Percentiles rank a stretch among this genome's conserved stretches.
Evolutionary conservation across 1,139 yeast species (phyloP).

Genomic region (Kurtzmaniella natalensis): DNA sequence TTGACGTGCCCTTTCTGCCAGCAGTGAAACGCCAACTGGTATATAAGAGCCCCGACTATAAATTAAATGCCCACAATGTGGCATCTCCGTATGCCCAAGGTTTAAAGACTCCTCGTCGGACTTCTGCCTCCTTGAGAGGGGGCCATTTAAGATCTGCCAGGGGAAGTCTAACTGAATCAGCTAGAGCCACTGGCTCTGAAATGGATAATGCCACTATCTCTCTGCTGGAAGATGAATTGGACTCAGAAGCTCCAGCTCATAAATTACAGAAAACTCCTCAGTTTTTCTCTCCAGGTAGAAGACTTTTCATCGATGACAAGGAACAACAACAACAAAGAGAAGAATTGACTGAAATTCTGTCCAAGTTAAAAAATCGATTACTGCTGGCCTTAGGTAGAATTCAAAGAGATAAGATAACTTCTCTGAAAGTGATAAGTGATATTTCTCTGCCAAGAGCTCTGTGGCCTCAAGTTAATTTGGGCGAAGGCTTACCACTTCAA

Average conservation of each 20-base stretch:
- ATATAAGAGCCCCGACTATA: constrained; percentile 31
- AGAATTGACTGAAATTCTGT: constrained; percentile 36
- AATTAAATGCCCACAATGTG: constrained; percentile 20
- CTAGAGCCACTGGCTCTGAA: background rate
- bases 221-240: constrained; percentile 15
- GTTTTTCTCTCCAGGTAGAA: constrained; percentile 39
- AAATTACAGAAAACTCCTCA: constrained; percentile 40
- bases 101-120: constrained; percentile 35
- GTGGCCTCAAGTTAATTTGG: constrained; percentile 4
- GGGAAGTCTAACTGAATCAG: no score
- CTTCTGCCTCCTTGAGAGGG: constrained; percentile 18
- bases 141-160: constrained; percentile 3
- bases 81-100: constrained; percentile 27
- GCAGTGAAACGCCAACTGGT: constrained; percentile 33
- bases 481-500: constrained; percentile 2
- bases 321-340: constrained; percentile 17
- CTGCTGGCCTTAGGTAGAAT: constrained; percentile 40
- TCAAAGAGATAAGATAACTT: constrained; percentile 17
- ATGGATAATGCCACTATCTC: background rate
- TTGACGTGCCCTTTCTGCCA: constrained; percentile 33
- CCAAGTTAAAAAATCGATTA: constrained; percentile 33
- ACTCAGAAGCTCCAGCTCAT: constrained; percentile 7
- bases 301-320: constrained; percentile 23
- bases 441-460: constrained; percentile 3
- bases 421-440: constrained; percentile 5